These are phyloP conservation scores for Breviolum minutum DNA, from an alignment of 73 alveolate genomes.

Conservation along the genomic window DNA sequence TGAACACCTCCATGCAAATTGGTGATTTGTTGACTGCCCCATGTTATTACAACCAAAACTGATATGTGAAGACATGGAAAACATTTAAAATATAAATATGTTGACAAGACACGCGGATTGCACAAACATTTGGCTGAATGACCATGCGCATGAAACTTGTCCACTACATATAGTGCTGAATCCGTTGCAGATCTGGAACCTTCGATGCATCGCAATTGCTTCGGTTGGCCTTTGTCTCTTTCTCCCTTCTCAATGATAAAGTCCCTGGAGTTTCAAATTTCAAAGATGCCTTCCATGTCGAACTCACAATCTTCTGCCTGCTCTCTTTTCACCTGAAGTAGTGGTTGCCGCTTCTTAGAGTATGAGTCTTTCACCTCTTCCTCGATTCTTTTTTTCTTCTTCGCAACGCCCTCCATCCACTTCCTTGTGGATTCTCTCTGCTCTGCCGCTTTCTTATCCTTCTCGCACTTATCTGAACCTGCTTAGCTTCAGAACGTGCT, in stretches of 20 bases:
- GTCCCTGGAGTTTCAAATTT: too few relatives aligned
- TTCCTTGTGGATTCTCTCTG: too few relatives aligned
- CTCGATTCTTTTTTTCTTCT: too few relatives aligned
- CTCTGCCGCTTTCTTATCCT: too few relatives aligned
- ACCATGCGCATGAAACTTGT: constrained; percentile 6
- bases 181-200: too few relatives aligned
- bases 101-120: neutral
- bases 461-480: too few relatives aligned
- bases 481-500: neutral
- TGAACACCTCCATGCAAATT: too few relatives aligned
- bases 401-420: too few relatives aligned
- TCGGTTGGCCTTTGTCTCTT: neutral
- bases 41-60: neutral
- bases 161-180: neutral
- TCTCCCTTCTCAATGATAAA: neutral
- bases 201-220: neutral
- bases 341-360: neutral
- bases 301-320: neutral
- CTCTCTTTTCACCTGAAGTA: neutral
- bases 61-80: neutral
- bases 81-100: neutral
- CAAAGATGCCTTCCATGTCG: too few relatives aligned
- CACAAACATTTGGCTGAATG: neutral
- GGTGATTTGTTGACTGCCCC: neutral
- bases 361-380: too few relatives aligned